Evolutionary conservation across 108 stramenopile genomes (phyloP).

Genomic region (Schizochytrium sp.): DNA sequence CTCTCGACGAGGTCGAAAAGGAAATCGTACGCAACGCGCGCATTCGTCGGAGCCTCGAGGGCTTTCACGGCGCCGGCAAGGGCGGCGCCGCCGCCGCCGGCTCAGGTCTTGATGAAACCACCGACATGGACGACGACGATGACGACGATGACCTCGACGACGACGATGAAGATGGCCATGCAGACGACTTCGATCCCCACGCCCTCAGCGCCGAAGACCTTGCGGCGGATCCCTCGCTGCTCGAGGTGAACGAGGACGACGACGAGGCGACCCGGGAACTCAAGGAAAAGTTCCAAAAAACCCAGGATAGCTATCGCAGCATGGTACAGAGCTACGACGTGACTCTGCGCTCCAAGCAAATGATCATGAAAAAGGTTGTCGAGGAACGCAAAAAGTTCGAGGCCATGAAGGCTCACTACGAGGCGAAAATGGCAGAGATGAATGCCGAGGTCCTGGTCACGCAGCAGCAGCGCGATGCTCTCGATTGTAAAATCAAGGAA

Average conservation of each 20-base stretch:
- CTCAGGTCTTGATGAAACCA: not conserved
- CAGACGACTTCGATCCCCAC: not conserved
- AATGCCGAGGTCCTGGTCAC: constrained; percentile 9
- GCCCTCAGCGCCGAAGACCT: not conserved
- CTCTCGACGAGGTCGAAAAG: not conserved
- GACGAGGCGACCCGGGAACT: not conserved
- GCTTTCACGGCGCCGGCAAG: not conserved
- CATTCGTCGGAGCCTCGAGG: not conserved
- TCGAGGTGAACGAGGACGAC: not conserved
- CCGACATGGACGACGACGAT: not conserved
- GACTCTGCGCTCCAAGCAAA: not conserved
- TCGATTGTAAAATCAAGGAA: not conserved
- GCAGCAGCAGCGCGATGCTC: not conserved
- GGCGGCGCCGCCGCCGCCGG: not conserved
- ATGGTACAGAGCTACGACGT: constrained; percentile 18
- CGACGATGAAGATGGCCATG: not conserved
- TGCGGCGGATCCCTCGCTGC: not conserved
- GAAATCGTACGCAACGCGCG: not conserved
- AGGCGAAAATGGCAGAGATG: constrained; percentile 14
- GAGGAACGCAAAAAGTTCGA: constrained; percentile 11
- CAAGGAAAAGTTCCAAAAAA: not conserved
- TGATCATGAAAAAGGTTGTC: constrained; percentile 4
- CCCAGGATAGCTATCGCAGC: not conserved
- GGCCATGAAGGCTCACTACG: constrained; percentile 17
- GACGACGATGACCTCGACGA: not conserved